These are phyloP conservation scores for Hanseniaspora nectarophila DNA, from an alignment of 805 yeast species.

Conservation along the genomic window DNA sequence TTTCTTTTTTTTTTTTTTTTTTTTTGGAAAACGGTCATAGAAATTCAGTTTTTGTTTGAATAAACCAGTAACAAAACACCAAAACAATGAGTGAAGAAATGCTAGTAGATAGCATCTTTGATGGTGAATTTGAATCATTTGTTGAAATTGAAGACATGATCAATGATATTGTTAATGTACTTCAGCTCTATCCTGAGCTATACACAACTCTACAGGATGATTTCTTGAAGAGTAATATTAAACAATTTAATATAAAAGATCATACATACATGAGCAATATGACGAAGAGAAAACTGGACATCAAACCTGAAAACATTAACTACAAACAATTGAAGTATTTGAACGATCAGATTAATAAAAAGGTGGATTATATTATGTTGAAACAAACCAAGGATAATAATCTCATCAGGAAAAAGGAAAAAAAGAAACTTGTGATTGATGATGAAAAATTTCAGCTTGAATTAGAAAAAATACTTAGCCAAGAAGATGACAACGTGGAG, in stretches of 20 bases:
- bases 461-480: slow-evolving; percentile 15
- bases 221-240: slow-evolving; percentile 11
- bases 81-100: neutral
- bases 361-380: neutral
- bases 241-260: slow-evolving; percentile 23
- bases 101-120: slow-evolving; percentile 26
- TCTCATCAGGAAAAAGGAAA: neutral
- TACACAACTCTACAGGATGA: slow-evolving; percentile 28
- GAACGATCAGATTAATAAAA: neutral
- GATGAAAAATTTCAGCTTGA: slow-evolving; percentile 23
- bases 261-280: slow-evolving; percentile 42
- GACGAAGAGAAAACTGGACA: slow-evolving; percentile 52
- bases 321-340: slow-evolving; percentile 7
- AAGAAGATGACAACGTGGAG: slow-evolving; percentile 1
- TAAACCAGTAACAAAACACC: no score
- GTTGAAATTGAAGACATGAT: slow-evolving; percentile 70
- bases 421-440: slow-evolving; percentile 10
- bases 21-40: no score
- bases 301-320: slow-evolving; percentile 24
- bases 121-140: slow-evolving; percentile 27
- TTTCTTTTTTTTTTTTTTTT: no score
- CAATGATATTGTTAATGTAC: slow-evolving; percentile 47
- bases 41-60: no score
- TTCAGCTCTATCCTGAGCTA: slow-evolving; percentile 49
- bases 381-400: slow-evolving; percentile 12